These are phyloP conservation scores for Graphiopsis chlorocephala DNA, from an alignment of 2,329 filamentous ascomycete genomes.

Conservation along the genomic window DNA sequence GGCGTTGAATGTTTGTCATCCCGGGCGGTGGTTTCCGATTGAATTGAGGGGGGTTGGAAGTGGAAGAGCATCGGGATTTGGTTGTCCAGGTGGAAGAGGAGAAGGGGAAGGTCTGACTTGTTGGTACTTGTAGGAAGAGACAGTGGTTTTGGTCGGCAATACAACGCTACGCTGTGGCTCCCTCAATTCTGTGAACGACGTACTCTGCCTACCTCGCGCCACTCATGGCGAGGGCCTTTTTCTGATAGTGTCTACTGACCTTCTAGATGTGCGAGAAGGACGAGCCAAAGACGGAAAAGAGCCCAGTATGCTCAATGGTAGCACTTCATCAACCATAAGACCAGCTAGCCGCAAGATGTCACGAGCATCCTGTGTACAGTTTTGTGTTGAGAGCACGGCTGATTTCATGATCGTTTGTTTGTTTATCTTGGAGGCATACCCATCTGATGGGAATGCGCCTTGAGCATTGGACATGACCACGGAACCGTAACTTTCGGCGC, in stretches of 20 bases:
- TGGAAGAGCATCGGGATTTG: too few species aligned
- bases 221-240: not conserved
- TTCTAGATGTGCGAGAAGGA: not conserved
- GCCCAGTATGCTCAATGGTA: not conserved
- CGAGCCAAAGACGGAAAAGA: not conserved
- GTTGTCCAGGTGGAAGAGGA: not conserved
- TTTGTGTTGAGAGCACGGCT: not conserved
- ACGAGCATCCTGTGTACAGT: not conserved
- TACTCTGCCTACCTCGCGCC: not conserved
- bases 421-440: not conserved
- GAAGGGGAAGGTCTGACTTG: not conserved
- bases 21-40: not conserved
- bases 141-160: not conserved
- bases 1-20: not conserved
- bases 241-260: too few species aligned
- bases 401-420: not conserved
- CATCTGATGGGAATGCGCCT: not conserved
- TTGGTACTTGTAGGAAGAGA: not conserved
- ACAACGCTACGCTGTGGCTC: not conserved
- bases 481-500: not conserved
- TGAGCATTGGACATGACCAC: not conserved
- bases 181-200: not conserved
- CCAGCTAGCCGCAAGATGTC: not conserved
- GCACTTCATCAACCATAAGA: not conserved
- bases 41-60: not conserved